Base-by-base conservation (phyloP, 2,329 filamentous ascomycete genomes). In the Cercospora beticola region DNA sequence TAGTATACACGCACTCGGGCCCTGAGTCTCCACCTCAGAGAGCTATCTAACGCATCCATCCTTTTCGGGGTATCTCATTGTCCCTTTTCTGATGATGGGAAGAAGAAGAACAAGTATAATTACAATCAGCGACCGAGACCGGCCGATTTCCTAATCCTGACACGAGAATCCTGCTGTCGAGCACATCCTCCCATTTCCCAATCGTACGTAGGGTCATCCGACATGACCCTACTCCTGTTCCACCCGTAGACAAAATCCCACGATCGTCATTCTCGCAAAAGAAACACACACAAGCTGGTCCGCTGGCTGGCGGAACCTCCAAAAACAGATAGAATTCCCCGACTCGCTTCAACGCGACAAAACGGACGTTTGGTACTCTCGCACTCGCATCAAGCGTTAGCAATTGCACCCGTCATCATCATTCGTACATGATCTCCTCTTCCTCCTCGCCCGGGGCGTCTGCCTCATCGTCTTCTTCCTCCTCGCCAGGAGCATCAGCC, bases 371-470 rank as follows among this genome's bases (percentile, higher is more conserved):
- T 28, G 16, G 7, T 28, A 5, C 56, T 18, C 49, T 54, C 23
- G 56, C 56, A 21, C 56, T 31, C 56, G 56, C 56, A 36, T 59
- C 28, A 33, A 59, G 31, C 31, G 28, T 59, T 14, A 5, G 18
- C 16, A 21, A n/a, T n/a, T 12, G 31, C 21, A n/a, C 8, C 16
- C n/a, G 30, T 64, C 36, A 61, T 64, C 36, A 61, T 71, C 66
- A 75, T 64, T 76, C 75, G 62, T 76, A 75, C 63, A 66, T 68
- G 56, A 76, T 77, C 64, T 76, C 72, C 49, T 74, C 74, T 52
- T 76, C 74, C 28, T 74, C 73, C 57, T 71, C 71, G 33, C 71
- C 73, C 21, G 69, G 69, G 31, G 66, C 69, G 54, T 76, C 72
- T n/a, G 68, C 71, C 40, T 73, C 73, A 46, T 75, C 74, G 36